Evolutionary conservation across 257 asterid genomes (phyloP).

Genomic region (Eucommia ulmoides): DNA sequence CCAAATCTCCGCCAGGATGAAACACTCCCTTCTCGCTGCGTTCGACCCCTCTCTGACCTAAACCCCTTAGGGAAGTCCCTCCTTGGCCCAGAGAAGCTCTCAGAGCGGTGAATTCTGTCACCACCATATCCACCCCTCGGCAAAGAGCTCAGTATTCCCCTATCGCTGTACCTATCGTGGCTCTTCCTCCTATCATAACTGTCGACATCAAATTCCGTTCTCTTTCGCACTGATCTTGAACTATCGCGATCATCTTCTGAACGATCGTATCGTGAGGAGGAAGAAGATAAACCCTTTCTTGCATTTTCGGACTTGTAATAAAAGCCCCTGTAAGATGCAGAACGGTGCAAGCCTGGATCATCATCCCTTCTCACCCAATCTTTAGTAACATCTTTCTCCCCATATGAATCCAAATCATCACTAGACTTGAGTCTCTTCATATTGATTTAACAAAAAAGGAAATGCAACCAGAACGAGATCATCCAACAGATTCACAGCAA

Average conservation of each 20-base stretch:
- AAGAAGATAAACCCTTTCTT: slow-evolving; percentile 57
- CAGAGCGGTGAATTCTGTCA: slow-evolving; percentile 68
- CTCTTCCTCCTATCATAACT: slow-evolving; percentile 62
- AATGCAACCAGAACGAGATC: slow-evolving; percentile 9
- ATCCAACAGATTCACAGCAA: too few species aligned
- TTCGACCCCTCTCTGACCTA: slow-evolving; percentile 92
- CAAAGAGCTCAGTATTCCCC: slow-evolving; percentile 56
- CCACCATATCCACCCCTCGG: slow-evolving; percentile 55
- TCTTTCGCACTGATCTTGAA: slow-evolving; percentile 51
- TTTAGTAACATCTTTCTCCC: slow-evolving; percentile 55
- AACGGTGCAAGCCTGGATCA: slow-evolving; percentile 42
- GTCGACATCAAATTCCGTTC: slow-evolving; percentile 59
- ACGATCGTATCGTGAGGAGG: slow-evolving; percentile 64
- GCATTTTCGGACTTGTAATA: slow-evolving; percentile 70
- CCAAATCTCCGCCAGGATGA: slow-evolving; percentile 85
- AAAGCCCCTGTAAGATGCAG: slow-evolving; percentile 57
- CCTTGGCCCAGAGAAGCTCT: slow-evolving; percentile 80
- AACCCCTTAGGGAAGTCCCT: slow-evolving; percentile 90
- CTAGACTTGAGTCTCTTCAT: slow-evolving; percentile 90
- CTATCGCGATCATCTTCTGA: slow-evolving; percentile 72
- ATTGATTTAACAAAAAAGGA: slow-evolving; percentile 4
- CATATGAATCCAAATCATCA: slow-evolving; percentile 70
- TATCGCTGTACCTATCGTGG: slow-evolving; percentile 59
- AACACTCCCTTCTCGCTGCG: slow-evolving; percentile 67
- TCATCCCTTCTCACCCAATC: slow-evolving; percentile 89